These are phyloP conservation scores for Trypanosoma lewisi DNA, from an alignment of 208 protist species.

Conservation along the genomic window DNA sequence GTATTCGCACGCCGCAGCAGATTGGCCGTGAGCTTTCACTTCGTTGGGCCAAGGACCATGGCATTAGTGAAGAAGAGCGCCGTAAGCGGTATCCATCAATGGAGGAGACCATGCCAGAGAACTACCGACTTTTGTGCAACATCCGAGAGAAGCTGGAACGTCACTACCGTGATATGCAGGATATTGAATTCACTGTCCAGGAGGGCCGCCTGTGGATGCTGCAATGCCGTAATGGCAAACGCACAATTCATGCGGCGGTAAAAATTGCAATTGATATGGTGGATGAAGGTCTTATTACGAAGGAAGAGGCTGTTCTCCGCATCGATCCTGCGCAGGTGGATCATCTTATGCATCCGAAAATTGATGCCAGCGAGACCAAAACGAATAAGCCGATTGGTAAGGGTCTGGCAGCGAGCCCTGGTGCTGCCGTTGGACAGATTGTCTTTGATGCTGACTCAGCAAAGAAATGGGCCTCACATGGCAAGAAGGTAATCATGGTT, in stretches of 20 bases:
- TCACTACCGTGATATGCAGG: slow-evolving; percentile 95
- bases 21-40: slow-evolving; percentile 62
- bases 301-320: slow-evolving; percentile 87
- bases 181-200: slow-evolving; percentile 97
- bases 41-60: slow-evolving; percentile 71
- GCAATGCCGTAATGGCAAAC: slow-evolving; percentile 93
- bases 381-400: slow-evolving; percentile 74
- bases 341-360: slow-evolving; percentile 88
- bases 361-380: slow-evolving; percentile 62
- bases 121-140: slow-evolving; percentile 83
- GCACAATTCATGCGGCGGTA: slow-evolving; percentile 89
- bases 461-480: slow-evolving; percentile 44
- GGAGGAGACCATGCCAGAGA: slow-evolving; percentile 83
- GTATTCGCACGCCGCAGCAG: slow-evolving; percentile 93
- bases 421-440: slow-evolving; percentile 88
- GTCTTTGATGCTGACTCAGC: slow-evolving; percentile 87
- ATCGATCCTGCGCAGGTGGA: slow-evolving; percentile 83
- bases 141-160: slow-evolving; percentile 80
- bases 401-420: slow-evolving; percentile 92
- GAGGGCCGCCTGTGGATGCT: slow-evolving; percentile 93
- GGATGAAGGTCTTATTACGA: slow-evolving; percentile 86
- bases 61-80: slow-evolving; percentile 67
- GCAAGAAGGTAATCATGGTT: slow-evolving; percentile 90
- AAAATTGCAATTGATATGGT: slow-evolving; percentile 92
- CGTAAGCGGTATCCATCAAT: slow-evolving; percentile 66